A percentile compares a stretch with the other conserved stretches of the same genome.
Conservation (phyloP, 208 protist genomes). For the Sergeia podlipaevii region DNA sequence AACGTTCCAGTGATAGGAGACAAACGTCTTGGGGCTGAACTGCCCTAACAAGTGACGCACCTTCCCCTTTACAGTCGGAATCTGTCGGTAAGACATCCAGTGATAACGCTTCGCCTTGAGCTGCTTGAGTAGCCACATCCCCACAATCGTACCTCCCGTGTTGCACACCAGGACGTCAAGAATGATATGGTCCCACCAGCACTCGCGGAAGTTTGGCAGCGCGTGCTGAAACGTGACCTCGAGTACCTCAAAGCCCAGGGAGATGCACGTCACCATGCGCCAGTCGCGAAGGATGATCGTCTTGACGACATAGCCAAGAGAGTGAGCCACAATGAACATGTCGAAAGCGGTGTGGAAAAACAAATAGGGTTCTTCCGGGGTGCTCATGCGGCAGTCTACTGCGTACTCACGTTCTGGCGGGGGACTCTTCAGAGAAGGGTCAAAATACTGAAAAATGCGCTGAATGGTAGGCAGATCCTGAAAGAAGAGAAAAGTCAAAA, state of each 20-base stretch:
- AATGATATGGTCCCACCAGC: slow-evolving; percentile 98
- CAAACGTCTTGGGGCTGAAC: slow-evolving; percentile 81
- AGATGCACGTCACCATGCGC: slow-evolving; percentile 81
- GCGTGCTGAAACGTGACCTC: slow-evolving; percentile 95
- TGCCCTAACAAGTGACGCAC: slow-evolving; percentile 62
- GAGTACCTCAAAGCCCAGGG: slow-evolving; percentile 93
- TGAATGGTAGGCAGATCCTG: slow-evolving; percentile 69
- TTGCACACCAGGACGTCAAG: slow-evolving; percentile 97
- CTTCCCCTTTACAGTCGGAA: slow-evolving; percentile 58
- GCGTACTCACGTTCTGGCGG: slow-evolving; percentile 92
- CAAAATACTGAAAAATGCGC: slow-evolving; percentile 66
- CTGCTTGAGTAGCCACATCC: slow-evolving; percentile 58
- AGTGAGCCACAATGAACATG: slow-evolving; percentile 94
- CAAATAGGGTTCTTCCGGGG: slow-evolving; percentile 73
- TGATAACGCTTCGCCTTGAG: slow-evolving; percentile 75
- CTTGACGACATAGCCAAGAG: slow-evolving; percentile 93
- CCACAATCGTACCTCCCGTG: slow-evolving; percentile 90
- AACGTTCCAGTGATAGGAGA: slow-evolving; percentile 90
- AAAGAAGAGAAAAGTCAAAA: slow-evolving; percentile 93
- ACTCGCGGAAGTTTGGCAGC: slow-evolving; percentile 97
- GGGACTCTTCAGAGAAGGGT: slow-evolving; percentile 60
- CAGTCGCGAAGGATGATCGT: slow-evolving; percentile 93
- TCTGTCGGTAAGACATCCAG: slow-evolving; percentile 72
- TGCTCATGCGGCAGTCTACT: slow-evolving; percentile 92
- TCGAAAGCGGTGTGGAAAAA: slow-evolving; percentile 86